phyloP scores from a whole-genome alignment of 768 basidiomycete species.

The Cystobasidium ongulense region DNA sequence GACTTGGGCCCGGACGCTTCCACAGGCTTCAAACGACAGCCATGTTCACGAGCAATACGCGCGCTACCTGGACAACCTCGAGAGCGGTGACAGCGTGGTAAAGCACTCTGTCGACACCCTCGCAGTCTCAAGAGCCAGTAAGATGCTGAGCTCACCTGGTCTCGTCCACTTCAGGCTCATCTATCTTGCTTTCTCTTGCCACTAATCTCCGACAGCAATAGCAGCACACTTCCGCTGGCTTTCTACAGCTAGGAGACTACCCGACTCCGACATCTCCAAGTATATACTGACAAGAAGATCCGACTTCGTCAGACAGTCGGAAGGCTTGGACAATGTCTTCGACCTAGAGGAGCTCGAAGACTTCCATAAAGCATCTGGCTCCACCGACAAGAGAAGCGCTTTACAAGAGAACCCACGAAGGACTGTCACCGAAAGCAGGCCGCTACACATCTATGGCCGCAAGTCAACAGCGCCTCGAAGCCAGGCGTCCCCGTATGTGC shows the following conservation, averaged over 20 bases:
- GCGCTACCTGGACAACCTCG: background rate
- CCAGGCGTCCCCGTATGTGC: background rate
- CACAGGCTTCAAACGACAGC: background rate
- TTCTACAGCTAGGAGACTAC: background rate
- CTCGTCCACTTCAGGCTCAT: background rate
- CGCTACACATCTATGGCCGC: background rate
- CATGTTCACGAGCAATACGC: background rate
- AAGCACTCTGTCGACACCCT: background rate
- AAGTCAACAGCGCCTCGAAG: background rate
- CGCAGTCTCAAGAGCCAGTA: background rate
- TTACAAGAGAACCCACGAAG: too few species aligned
- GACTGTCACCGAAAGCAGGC: background rate
- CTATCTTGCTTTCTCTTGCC: background rate
- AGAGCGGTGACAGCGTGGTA: background rate
- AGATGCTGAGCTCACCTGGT: background rate
- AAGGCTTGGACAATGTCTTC: background rate
- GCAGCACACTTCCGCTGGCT: constrained; percentile 3
- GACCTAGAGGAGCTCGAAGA: background rate
- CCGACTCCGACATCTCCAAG: background rate
- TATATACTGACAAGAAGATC: background rate
- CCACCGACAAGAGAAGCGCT: background rate
- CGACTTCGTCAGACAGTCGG: background rate
- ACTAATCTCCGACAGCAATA: background rate
- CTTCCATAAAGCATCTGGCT: background rate
- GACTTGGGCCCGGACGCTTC: background rate